Conservation (phyloP, 2,329 filamentous ascomycete genomes). For the Cryoendolithus antarcticus region DNA sequence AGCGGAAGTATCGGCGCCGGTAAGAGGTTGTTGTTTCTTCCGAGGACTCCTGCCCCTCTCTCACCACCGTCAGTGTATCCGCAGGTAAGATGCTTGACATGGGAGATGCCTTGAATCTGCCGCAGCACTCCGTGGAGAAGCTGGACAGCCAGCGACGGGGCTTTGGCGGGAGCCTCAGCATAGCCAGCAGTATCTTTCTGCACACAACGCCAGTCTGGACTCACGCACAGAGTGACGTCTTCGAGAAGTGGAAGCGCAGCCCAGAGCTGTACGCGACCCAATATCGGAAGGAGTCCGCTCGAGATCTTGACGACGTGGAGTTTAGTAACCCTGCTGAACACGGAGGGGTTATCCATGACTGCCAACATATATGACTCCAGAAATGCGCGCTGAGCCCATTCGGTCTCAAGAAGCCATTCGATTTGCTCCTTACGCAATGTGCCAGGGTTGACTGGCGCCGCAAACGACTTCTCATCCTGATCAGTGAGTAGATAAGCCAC, state of each 20-base stretch:
- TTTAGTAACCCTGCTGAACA: constrained; percentile 43
- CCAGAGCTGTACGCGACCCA: constrained; percentile 52
- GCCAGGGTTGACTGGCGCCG: constrained; percentile 37
- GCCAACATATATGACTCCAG: constrained; percentile 55
- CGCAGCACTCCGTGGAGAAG: constrained; percentile 42
- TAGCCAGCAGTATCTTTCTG: constrained; percentile 39
- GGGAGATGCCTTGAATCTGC: constrained; percentile 31
- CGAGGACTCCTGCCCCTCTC: constrained; percentile 47
- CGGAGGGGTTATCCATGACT: constrained; percentile 46
- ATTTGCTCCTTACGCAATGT: constrained; percentile 49
- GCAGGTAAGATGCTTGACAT: constrained; percentile 48
- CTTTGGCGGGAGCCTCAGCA: constrained; percentile 36
- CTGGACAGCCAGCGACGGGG: constrained; percentile 40
- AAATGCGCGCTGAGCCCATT: constrained; percentile 58
- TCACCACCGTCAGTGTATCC: constrained; percentile 60
- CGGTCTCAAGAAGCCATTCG: constrained; percentile 55
- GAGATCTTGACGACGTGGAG: constrained; percentile 54
- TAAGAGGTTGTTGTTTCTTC: constrained; percentile 50
- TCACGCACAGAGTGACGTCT: constrained; percentile 46
- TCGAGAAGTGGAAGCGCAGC: constrained; percentile 40
- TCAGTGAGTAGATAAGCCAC: no score
- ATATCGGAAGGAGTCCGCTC: constrained; percentile 44
- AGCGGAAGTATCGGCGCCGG: constrained; percentile 43
- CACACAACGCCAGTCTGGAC: constrained; percentile 55
- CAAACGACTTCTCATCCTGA: constrained; percentile 15